Conservation (phyloP, 164 flowering plant genomes). For the Hamamelis virginiana region DNA sequence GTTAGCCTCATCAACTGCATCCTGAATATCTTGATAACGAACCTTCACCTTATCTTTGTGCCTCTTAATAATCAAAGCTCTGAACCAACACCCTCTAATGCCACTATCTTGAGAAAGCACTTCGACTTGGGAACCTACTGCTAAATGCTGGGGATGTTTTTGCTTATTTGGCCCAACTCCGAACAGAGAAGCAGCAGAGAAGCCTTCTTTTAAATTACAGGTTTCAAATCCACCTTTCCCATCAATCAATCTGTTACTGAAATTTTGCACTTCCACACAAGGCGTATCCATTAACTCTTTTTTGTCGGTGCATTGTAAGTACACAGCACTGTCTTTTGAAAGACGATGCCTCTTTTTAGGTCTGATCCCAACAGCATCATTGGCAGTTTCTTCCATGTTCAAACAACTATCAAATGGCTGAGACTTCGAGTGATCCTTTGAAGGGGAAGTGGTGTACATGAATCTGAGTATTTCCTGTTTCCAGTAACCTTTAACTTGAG, state of each 20-base stretch:
- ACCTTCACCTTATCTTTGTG: conserved; percentile 71
- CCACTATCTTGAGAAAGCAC: conserved; percentile 96
- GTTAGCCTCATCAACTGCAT: conserved; percentile 68
- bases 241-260: conserved; percentile 5
- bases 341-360: conserved; percentile 46
- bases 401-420: conserved; percentile 13
- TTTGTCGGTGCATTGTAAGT: background rate
- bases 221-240: conserved; percentile 11
- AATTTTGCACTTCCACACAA: conserved; percentile 12
- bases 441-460: conserved; percentile 25
- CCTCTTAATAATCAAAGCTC: conserved; percentile 64
- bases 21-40: conserved; percentile 67
- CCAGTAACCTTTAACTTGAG: conserved; percentile 79
- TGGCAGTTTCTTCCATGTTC: conserved; percentile 13
- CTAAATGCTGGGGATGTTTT: conserved; percentile 21
- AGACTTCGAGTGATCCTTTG: conserved; percentile 14
- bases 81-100: conserved; percentile 86
- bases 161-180: conserved; percentile 14
- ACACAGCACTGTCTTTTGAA: conserved; percentile 21
- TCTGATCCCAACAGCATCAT: conserved; percentile 24
- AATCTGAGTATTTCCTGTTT: conserved; percentile 58
- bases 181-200: conserved; percentile 19
- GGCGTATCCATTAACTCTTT: conserved; percentile 11
- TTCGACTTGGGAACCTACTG: conserved; percentile 63
- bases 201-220: conserved; percentile 12